These are phyloP conservation scores for Smallanthus sonchifolius DNA, from an alignment of 129 eudicot genomes.

Conservation along the genomic window DNA sequence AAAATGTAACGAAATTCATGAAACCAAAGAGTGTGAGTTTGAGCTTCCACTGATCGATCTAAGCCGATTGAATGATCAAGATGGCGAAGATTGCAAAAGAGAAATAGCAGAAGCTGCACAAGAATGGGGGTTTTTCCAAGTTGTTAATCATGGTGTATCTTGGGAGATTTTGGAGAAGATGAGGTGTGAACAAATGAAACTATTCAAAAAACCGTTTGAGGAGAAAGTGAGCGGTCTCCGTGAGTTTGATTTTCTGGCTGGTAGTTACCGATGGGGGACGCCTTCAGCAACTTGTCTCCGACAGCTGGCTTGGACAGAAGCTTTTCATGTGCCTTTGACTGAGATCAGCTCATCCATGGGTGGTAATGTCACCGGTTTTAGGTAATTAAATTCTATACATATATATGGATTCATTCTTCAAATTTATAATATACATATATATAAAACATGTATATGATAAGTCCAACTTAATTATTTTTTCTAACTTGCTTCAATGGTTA, in stretches of 20 bases:
- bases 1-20: neutral
- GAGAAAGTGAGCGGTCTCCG: conserved; percentile 36
- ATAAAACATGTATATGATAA: too few species aligned
- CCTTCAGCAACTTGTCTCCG: conserved; percentile 58
- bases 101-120: conserved; percentile 68
- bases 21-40: conserved; percentile 22
- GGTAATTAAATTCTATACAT: conserved; percentile 35
- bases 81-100: conserved; percentile 47
- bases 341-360: conserved; percentile 27
- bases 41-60: conserved; percentile 78
- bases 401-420: neutral
- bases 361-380: conserved; percentile 26
- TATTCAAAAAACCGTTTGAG: conserved; percentile 55
- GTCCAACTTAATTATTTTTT: too few species aligned
- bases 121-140: conserved; percentile 90
- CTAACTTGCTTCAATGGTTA: too few species aligned
- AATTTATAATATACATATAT: neutral
- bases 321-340: conserved; percentile 69
- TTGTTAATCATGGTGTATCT: conserved; percentile 70
- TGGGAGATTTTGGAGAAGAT: conserved; percentile 41
- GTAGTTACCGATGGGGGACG: conserved; percentile 78
- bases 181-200: conserved; percentile 57
- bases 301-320: conserved; percentile 79
- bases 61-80: conserved; percentile 26
- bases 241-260: conserved; percentile 40